Evolutionary conservation across 2,329 filamentous ascomycete genomes (phyloP), one percentile per base, ranked within the genome.

Genomic region (Leptographium radiaticola): DNA sequence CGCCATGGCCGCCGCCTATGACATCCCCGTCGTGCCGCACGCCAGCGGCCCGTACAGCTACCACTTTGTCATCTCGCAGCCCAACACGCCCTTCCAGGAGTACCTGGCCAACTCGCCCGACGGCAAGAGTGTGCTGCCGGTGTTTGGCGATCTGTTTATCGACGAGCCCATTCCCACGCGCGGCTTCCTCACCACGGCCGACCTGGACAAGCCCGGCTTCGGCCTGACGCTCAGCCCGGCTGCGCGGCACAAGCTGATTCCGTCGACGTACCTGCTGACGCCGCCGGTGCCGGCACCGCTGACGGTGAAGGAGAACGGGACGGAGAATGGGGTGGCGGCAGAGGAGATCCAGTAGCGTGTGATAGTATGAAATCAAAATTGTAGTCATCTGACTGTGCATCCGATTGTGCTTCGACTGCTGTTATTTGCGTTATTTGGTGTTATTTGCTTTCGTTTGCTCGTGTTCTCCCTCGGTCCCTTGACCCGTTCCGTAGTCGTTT

Each of bases 31-130:
- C 16, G 88, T 96, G 15, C 90, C 90, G n/a, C 90, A 96, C 66
- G 90, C 90, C 46, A 93, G 86, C 57, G 90, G 90, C 1, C 87
- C 90, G 4, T 96, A 96, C 73, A 93, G 87, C 63, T 96, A 96
- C 71, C 90, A 96, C 70, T 96, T 94, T 65, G 90, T 95, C 60
- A 84, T 95, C 57, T 94, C 89, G 46, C 90, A 96, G 70, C 81
- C 87, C 58, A 95, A 95, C 71, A 87, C 86, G 15, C 90, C 90
- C 6, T 96, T 96, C 77, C 90, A 96, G 68, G 90, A 96, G 70
- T 96, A 96, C 65, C 78, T 96, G 30, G 90, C 90, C 61, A 95
- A 95, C 71, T 95, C 89, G 2, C 81, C 89, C 0, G 89, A 96
- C 63, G 90, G 90, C 49, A 87, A 89, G 73, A 89, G 83, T 58